Evolutionary conservation across 2,329 filamentous ascomycete genomes (phyloP).

Genomic region (Xylariaceae sp.): DNA sequence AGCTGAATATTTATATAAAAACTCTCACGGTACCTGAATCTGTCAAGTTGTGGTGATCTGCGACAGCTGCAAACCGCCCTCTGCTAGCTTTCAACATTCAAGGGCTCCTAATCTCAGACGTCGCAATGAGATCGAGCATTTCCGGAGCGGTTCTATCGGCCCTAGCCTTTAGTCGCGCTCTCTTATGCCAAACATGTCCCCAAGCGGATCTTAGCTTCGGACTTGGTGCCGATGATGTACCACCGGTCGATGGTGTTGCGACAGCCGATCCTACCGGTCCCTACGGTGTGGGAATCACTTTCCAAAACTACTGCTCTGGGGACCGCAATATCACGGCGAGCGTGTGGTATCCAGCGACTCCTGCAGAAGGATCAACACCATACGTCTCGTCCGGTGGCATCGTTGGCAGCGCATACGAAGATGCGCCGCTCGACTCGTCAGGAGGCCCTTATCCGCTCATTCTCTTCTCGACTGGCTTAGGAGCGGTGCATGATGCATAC

Average conservation of each 20-base stretch:
- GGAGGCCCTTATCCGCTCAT: constrained; percentile 14
- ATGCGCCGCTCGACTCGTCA: constrained; percentile 11
- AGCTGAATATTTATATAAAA: too few relatives aligned
- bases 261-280: constrained; percentile 14
- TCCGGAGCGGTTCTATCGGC: background rate
- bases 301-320: constrained; percentile 12
- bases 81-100: too few relatives aligned
- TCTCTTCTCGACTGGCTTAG: constrained; percentile 14
- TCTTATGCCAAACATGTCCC: background rate
- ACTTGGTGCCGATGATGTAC: constrained; percentile 6
- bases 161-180: background rate
- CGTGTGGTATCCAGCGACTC: constrained; percentile 14
- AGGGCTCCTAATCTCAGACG: too few relatives aligned
- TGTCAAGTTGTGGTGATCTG: too few relatives aligned
- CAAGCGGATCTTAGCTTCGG: constrained; percentile 8
- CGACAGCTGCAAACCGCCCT: too few relatives aligned
- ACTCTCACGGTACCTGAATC: too few relatives aligned
- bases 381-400: constrained; percentile 12
- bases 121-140: too few relatives aligned
- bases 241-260: constrained; percentile 6
- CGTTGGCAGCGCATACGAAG: constrained; percentile 9
- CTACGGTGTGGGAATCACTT: constrained; percentile 11
- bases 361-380: constrained; percentile 4
- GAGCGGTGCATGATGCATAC: constrained; percentile 14
- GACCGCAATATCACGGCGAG: constrained; percentile 9